A percentile compares a stretch with the other conserved stretches of the same genome.
These are phyloP conservation scores for Mycena rosella DNA, from an alignment of 768 basidiomycete species.

Conservation along the genomic window DNA sequence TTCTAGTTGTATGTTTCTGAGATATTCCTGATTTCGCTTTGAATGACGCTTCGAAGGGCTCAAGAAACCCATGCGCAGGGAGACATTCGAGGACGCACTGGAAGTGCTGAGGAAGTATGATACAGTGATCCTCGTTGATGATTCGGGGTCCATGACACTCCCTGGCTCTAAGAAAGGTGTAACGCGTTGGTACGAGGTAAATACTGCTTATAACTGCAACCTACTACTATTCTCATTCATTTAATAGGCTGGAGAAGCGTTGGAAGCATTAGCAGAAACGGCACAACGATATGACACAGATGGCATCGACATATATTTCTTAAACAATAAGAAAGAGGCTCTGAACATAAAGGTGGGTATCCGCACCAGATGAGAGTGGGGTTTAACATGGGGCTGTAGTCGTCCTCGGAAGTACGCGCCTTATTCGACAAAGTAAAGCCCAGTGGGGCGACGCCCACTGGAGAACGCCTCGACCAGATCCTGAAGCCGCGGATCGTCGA, in stretches of 20 bases:
- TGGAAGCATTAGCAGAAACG: slow-evolving; percentile 61
- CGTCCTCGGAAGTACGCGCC: slow-evolving; percentile 48
- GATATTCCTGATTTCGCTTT: background rate
- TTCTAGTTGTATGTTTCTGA: slow-evolving; percentile 8
- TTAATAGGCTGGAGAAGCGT: slow-evolving; percentile 57
- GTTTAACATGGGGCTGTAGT: slow-evolving; percentile 44
- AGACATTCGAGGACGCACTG: slow-evolving; percentile 46
- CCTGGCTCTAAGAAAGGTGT: slow-evolving; percentile 41
- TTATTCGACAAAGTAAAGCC: slow-evolving; percentile 62
- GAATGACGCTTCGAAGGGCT: slow-evolving; percentile 20
- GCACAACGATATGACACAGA: slow-evolving; percentile 66
- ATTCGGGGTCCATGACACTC: slow-evolving; percentile 67
- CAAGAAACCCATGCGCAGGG: slow-evolving; percentile 24
- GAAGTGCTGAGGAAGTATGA: slow-evolving; percentile 61
- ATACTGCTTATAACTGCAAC: background rate
- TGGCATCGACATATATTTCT: slow-evolving; percentile 74
- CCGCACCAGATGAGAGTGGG: background rate
- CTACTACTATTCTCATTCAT: background rate
- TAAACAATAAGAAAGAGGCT: slow-evolving; percentile 57
- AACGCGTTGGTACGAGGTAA: slow-evolving; percentile 64
- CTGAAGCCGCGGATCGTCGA: slow-evolving; percentile 44
- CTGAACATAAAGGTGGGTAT: slow-evolving; percentile 53
- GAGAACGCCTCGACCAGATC: slow-evolving; percentile 49
- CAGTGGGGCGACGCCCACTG: slow-evolving; percentile 60
- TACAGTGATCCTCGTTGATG: slow-evolving; percentile 71